Evolutionary conservation across 2,329 filamentous ascomycete genomes (phyloP).

Genomic region (Alternaria triticimaculans): DNA sequence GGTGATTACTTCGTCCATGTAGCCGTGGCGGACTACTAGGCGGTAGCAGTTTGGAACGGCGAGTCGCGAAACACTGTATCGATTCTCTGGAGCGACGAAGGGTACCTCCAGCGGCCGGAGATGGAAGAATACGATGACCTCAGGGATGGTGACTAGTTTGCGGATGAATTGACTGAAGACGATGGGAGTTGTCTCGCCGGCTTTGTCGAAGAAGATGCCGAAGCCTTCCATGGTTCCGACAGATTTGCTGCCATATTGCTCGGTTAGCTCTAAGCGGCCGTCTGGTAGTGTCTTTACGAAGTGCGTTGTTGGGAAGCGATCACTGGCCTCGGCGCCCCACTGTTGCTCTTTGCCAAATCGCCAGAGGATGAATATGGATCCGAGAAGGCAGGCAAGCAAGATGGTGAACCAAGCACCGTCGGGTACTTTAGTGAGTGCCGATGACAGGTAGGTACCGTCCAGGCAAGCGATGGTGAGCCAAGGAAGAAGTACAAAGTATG

Average conservation of each 20-base stretch:
- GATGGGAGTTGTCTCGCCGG: slow-evolving; percentile 68
- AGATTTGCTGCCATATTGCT: slow-evolving; percentile 45
- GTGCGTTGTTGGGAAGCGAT: slow-evolving; percentile 58
- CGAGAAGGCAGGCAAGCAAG: slow-evolving; percentile 67
- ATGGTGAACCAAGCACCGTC: slow-evolving; percentile 81
- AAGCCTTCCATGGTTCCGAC: slow-evolving; percentile 57
- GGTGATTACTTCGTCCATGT: slow-evolving; percentile 73
- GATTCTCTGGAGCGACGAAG: slow-evolving; percentile 48
- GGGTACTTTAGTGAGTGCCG: slow-evolving; percentile 74
- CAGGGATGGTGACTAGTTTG: slow-evolving; percentile 72
- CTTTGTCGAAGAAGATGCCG: slow-evolving; percentile 83
- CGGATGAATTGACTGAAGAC: slow-evolving; percentile 76
- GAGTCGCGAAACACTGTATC: slow-evolving; percentile 56
- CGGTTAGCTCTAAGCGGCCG: slow-evolving; percentile 48
- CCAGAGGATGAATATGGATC: slow-evolving; percentile 74
- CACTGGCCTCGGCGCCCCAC: slow-evolving; percentile 72
- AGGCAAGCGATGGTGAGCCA: slow-evolving; percentile 70
- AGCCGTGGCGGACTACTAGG: slow-evolving; percentile 73
- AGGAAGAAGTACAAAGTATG: slow-evolving; percentile 65
- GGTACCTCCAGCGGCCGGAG: slow-evolving; percentile 69
- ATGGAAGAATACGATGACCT: slow-evolving; percentile 77
- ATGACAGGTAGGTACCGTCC: slow-evolving; percentile 73
- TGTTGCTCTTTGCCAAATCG: slow-evolving; percentile 80
- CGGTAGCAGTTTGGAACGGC: slow-evolving; percentile 70
- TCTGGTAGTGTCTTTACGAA: slow-evolving; percentile 48